These are phyloP conservation scores for Anaeromyces robustus DNA, from an alignment of 192 early-diverging fungal species.

Conservation along the genomic window DNA sequence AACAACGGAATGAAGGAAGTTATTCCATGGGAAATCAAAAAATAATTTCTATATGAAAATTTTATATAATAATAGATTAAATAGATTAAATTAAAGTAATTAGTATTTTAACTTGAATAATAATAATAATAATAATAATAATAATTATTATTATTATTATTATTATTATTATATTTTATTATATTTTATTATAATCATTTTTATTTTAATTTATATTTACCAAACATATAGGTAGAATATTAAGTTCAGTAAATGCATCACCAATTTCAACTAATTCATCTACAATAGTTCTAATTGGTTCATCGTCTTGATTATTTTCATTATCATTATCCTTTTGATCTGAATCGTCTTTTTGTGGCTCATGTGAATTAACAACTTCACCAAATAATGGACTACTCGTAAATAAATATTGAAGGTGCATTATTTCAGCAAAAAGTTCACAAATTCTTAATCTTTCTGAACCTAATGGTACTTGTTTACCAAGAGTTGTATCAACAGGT, in stretches of 20 bases:
- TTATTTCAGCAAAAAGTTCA: constrained; percentile 94
- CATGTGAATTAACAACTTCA: constrained; percentile 10
- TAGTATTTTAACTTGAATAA: not conserved
- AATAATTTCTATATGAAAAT: constrained; percentile 50
- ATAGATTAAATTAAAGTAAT: not conserved
- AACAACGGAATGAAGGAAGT: constrained; percentile 95
- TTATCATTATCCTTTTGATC: not conserved
- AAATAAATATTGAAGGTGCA: constrained; percentile 64
- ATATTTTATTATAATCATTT: no score
- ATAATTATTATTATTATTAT: no score
- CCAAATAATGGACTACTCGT: constrained; percentile 43
- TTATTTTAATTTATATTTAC: constrained; percentile 7
- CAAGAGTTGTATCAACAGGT: constrained; percentile 59
- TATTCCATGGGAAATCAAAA: constrained; percentile 92
- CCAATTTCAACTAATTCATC: constrained; percentile 31
- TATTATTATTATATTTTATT: no score
- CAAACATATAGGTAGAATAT: constrained; percentile 31
- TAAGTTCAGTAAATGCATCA: constrained; percentile 22
- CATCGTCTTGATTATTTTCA: not conserved
- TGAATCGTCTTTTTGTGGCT: not conserved
- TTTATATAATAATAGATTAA: not conserved
- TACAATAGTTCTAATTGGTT: constrained; percentile 9
- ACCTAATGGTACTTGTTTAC: constrained; percentile 64
- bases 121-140: no score
- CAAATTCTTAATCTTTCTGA: constrained; percentile 89